Percentiles rank a stretch among this genome's conserved stretches.
phyloP scores from a whole-genome alignment of 345 rosid genomes.

The Alliaria petiolata region DNA sequence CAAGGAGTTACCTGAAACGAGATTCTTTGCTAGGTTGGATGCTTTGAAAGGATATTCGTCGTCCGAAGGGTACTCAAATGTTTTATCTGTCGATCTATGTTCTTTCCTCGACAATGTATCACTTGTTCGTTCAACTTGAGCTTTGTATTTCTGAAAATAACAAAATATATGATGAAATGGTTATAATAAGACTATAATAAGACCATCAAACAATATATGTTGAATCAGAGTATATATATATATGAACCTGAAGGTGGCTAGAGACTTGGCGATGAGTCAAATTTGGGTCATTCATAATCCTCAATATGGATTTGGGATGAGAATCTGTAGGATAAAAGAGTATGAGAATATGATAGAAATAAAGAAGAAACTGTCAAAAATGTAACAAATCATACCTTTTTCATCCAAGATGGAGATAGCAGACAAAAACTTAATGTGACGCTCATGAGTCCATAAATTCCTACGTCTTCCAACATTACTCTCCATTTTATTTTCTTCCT shows the following conservation, averaged over 20 bases:
- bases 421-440: slow-evolving; percentile 43
- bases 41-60: background rate
- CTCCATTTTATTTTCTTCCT: background rate
- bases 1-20: background rate
- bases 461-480: background rate
- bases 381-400: slow-evolving; percentile 15
- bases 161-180: background rate
- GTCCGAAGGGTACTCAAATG: background rate
- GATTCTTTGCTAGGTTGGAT: background rate
- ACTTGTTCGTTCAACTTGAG: slow-evolving; percentile 20
- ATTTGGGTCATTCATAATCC: slow-evolving; percentile 42
- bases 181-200: background rate
- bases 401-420: slow-evolving; percentile 41
- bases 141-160: slow-evolving; percentile 40
- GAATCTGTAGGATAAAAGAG: slow-evolving; percentile 27
- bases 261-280: slow-evolving; percentile 46
- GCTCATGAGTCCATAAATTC: slow-evolving; percentile 33
- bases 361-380: background rate
- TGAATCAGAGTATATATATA: background rate
- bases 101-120: background rate
- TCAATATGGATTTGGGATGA: slow-evolving; percentile 39
- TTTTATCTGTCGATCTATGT: background rate
- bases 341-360: background rate
- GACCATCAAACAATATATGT: background rate
- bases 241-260: slow-evolving; percentile 61